These are phyloP conservation scores for Cyclanthera cordifolia DNA, from an alignment of 306 rosid genomes.

Conservation along the genomic window DNA sequence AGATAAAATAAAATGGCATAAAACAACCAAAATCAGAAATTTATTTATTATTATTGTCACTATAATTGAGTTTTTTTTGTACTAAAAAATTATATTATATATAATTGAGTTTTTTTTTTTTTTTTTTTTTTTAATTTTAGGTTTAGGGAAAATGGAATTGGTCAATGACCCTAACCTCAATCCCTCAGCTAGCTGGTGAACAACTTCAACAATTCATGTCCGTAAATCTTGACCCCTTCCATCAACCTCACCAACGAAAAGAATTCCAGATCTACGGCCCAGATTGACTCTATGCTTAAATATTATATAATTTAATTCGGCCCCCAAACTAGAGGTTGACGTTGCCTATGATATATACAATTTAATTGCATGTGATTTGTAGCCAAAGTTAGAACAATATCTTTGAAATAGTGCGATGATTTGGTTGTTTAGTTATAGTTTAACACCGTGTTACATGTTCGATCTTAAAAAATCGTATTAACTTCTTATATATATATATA, in stretches of 20 bases:
- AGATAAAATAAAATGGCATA: too few species aligned
- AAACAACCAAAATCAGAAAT: background rate
- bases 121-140: too few species aligned
- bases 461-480: too few species aligned
- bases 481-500: too few species aligned
- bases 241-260: background rate
- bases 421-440: too few species aligned
- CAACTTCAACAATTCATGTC: slow-evolving; percentile 14
- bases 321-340: background rate
- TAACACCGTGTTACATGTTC: too few species aligned
- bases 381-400: background rate
- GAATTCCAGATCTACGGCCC: background rate
- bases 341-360: too few species aligned
- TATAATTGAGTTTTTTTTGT: too few species aligned
- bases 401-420: too few species aligned
- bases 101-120: background rate
- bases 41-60: background rate
- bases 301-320: background rate
- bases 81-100: too few species aligned
- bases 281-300: slow-evolving; percentile 2
- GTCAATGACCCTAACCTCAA: background rate
- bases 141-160: background rate
- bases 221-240: slow-evolving; percentile 9
- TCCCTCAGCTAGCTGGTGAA: slow-evolving; percentile 11
- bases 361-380: background rate